These are phyloP conservation scores for Beauveria sp. DNA, from an alignment of 2,329 filamentous ascomycete genomes.

Conservation along the genomic window DNA sequence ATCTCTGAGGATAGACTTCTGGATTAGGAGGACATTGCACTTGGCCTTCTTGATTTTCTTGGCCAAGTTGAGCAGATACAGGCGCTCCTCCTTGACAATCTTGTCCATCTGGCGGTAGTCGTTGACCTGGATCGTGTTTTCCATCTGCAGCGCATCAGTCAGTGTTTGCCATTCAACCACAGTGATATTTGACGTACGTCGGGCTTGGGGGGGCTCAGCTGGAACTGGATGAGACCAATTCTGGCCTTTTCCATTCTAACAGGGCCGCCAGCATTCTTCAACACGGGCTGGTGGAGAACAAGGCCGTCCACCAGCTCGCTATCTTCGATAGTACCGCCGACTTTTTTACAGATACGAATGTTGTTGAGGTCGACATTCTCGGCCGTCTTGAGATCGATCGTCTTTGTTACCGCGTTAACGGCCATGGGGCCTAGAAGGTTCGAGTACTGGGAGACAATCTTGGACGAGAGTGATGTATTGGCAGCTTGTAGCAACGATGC, in stretches of 20 bases:
- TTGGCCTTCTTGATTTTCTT: conserved; percentile 99
- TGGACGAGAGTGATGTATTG: conserved; percentile 93
- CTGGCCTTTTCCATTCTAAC: conserved; percentile 92
- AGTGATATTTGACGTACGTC: conserved; percentile 54
- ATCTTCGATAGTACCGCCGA: conserved; percentile 96
- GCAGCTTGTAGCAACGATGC: conserved; percentile 90
- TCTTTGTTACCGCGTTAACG: conserved; percentile 90
- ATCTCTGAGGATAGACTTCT: conserved; percentile 96
- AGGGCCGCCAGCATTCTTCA: conserved; percentile 90
- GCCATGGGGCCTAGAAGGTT: conserved; percentile 95
- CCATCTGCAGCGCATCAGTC: conserved; percentile 58
- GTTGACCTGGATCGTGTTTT: conserved; percentile 98
- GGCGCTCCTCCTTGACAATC: conserved; percentile 97
- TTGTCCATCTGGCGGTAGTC: conserved; percentile 99
- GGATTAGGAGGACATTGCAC: conserved; percentile 96
- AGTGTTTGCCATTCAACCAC: background rate
- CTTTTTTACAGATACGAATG: conserved; percentile 95
- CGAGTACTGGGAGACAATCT: conserved; percentile 97
- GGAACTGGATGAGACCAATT: conserved; percentile 97
- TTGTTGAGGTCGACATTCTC: conserved; percentile 96
- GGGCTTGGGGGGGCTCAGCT: conserved; percentile 94
- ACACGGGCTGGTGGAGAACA: conserved; percentile 82
- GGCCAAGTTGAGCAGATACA: conserved; percentile 96
- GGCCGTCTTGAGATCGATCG: conserved; percentile 90
- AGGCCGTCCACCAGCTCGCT: conserved; percentile 94